Evolutionary conservation across 345 rosid genomes (phyloP).

Genomic region (Punica granatum): DNA sequence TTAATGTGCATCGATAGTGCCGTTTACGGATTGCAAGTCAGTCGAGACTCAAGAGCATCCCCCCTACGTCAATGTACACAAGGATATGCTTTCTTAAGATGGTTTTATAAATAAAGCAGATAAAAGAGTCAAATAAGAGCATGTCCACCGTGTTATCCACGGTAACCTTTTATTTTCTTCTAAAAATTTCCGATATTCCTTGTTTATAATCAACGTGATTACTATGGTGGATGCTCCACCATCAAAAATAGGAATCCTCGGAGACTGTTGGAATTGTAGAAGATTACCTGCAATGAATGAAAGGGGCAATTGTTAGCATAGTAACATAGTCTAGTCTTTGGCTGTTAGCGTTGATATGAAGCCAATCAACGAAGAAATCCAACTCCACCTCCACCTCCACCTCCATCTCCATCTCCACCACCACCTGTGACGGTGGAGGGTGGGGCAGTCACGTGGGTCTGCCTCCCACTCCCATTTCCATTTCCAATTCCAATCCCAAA

Average conservation of each 20-base stretch:
- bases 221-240: too few relatives aligned
- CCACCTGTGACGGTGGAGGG: conserved; percentile 17
- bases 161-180: conserved; percentile 34
- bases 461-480: conserved; percentile 41
- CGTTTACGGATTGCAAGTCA: neutral
- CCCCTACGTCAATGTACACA: neutral
- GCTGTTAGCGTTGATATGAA: conserved; percentile 89
- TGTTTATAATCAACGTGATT: too few relatives aligned
- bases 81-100: neutral
- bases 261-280: too few relatives aligned
- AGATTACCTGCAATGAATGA: too few relatives aligned
- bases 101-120: neutral
- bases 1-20: neutral
- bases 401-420: neutral
- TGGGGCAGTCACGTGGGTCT: conserved; percentile 78
- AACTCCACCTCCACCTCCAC: neutral
- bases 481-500: neutral
- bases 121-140: too few relatives aligned
- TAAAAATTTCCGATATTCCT: conserved; percentile 15
- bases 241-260: too few relatives aligned
- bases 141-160: conserved; percentile 39
- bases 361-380: conserved; percentile 70
- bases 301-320: too few relatives aligned
- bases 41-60: neutral
- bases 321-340: too few relatives aligned